Percentiles rank a stretch among this genome's conserved stretches.
Evolutionary conservation across 2,329 filamentous ascomycete genomes (phyloP).

Genomic region (Aureobasidium sp.): DNA sequence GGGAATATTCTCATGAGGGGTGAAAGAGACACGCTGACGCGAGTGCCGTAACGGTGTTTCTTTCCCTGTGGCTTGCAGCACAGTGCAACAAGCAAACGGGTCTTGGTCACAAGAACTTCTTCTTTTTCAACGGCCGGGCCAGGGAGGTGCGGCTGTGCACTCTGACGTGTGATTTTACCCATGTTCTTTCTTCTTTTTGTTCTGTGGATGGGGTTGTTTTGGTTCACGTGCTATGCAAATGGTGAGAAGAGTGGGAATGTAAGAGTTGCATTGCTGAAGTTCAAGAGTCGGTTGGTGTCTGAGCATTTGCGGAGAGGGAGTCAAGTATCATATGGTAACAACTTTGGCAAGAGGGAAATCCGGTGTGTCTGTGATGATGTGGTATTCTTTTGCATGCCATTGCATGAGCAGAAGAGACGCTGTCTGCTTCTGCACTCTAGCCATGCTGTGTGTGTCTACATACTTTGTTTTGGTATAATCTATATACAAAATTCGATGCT

Average conservation of each 20-base stretch:
- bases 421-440: neutral
- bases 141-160: neutral
- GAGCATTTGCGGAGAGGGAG: too few species aligned
- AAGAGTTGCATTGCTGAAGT: too few species aligned
- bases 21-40: neutral
- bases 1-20: neutral
- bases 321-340: too few species aligned
- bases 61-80: conserved; percentile 11
- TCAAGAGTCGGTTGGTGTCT: too few species aligned
- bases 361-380: neutral
- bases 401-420: neutral
- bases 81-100: neutral
- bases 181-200: too few species aligned
- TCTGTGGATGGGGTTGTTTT: too few species aligned
- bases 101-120: neutral
- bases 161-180: too few species aligned
- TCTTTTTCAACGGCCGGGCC: neutral
- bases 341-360: too few species aligned
- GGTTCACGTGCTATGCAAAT: too few species aligned
- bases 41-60: neutral
- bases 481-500: neutral
- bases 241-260: too few species aligned
- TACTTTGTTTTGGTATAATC: conserved; percentile 6
- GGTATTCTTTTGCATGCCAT: neutral
- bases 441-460: neutral